A percentile compares a stretch with the other conserved stretches of the same genome.
These are phyloP conservation scores for Typha latifolia DNA, from an alignment of 176 grass and related monocot genomes.

Conservation along the genomic window DNA sequence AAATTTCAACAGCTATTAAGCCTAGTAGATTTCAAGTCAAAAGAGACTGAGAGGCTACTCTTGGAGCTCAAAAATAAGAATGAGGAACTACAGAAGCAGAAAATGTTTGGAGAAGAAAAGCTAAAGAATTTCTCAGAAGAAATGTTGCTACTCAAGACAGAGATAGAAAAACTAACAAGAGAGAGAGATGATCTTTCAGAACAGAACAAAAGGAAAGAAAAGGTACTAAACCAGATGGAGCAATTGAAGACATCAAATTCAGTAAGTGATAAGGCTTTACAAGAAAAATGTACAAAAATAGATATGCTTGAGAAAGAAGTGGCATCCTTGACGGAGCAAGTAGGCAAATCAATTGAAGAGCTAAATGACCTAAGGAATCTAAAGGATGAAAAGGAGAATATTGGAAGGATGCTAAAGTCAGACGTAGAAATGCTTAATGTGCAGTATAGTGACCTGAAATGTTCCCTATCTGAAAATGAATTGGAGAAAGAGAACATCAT, in stretches of 20 bases:
- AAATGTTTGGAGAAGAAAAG: conserved; percentile 39
- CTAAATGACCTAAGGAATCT: conserved; percentile 27
- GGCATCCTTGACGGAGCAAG: conserved; percentile 30
- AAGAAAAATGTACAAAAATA: conserved; percentile 49
- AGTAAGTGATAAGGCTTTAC: conserved; percentile 33
- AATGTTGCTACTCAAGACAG: conserved; percentile 33
- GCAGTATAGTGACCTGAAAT: conserved; percentile 40
- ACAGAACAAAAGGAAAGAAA: conserved; percentile 39
- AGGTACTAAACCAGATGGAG: conserved; percentile 29
- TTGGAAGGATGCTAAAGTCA: conserved; percentile 37
- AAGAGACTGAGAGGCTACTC: conserved; percentile 59
- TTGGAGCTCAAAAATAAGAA: conserved; percentile 53
- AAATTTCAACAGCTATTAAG: conserved; percentile 73
- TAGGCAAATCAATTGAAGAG: conserved; percentile 44
- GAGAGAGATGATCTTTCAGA: conserved; percentile 47
- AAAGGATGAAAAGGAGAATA: conserved; percentile 46
- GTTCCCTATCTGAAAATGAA: conserved; percentile 37
- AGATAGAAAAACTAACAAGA: conserved; percentile 48
- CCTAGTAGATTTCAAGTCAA: conserved; percentile 74
- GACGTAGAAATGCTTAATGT: conserved; percentile 49
- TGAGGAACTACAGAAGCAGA: conserved; percentile 56
- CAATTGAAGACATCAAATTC: neutral
- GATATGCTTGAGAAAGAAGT: conserved; percentile 43
- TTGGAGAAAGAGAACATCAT: conserved; percentile 55
- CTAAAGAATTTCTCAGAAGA: conserved; percentile 51